Base-by-base conservation (phyloP, 1,284 basidiomycete species). In the Malassezia yamatoensis region DNA sequence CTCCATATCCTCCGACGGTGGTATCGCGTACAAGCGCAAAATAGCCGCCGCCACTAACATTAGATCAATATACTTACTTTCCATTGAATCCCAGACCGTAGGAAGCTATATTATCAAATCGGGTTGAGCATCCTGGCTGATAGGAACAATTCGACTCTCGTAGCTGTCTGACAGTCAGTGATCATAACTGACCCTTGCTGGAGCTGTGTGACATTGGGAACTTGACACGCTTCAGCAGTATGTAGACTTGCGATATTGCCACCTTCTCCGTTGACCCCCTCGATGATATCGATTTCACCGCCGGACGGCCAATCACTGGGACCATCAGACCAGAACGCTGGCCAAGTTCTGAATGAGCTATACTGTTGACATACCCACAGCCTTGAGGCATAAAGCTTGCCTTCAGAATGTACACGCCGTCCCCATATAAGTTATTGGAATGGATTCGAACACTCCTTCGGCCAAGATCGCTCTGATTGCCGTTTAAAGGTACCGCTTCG, bases 281-380 rank as follows among this genome's bases (percentile, higher is more conserved):
- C 68, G 50, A 70, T 62, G 15, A 70, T 63, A 54, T 70, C 68
- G 40, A 70, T 64, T 59, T 70, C 68, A 20, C 68, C 68, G 21
- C 66, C 65, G 35, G 60, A 56, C 16, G 68, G 68, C 68, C 68
- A 70, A 7, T 57, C 51, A 21, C 60, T 58, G 18, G 39, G 6
- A 9, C 59, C 59, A 48, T 63, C 55, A 13, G 66, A 64, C 71
- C 71, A 74, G 47, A 70, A 65, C 4, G 71, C 70, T 11, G 71
- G 71, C 71, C 71, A 74, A 1, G 63, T 63, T 7, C 51, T 50
- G 32, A 12, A 48, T 44, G 21, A 40, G n/a, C 1, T 21, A n/a
- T 18, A 29, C 36, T 20, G 21, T n/a, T 1, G 8, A 49, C 53
- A 6, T 50, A 46, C 54, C 60, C 65, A 41, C 67, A 69, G 0